Evolutionary conservation across 768 basidiomycete species (phyloP).

Genomic region (Antrodiella citrinella): DNA sequence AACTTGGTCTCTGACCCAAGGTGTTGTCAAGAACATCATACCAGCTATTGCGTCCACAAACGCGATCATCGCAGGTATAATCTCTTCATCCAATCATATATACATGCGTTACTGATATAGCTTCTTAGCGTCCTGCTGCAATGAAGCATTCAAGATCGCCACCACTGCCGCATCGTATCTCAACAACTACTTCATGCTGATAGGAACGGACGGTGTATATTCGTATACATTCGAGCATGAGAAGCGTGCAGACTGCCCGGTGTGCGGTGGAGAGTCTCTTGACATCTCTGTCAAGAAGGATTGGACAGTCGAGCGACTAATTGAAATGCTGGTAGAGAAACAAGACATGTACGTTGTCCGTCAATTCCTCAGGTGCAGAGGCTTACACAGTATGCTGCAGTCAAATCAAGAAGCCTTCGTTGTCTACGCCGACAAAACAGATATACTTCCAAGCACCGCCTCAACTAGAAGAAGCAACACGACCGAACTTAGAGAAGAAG

Average conservation of each 20-base stretch:
- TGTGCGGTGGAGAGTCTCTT: constrained; percentile 88
- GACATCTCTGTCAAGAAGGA: constrained; percentile 64
- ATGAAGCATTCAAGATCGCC: constrained; percentile 98
- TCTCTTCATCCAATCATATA: constrained; percentile 8
- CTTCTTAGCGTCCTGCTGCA: constrained; percentile 88
- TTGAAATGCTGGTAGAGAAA: constrained; percentile 79
- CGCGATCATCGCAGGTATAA: constrained; percentile 94
- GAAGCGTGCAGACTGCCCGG: constrained; percentile 87
- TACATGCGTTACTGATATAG: no score
- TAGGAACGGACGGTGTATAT: constrained; percentile 94
- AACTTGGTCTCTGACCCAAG: constrained; percentile 95
- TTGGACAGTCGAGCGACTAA: constrained; percentile 76
- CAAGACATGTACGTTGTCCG: constrained; percentile 73
- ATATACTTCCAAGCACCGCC: constrained; percentile 94
- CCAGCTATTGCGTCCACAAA: constrained; percentile 98
- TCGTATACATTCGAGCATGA: constrained; percentile 97
- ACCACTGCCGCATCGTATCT: constrained; percentile 91
- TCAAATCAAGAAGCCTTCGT: constrained; percentile 94
- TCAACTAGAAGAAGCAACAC: constrained; percentile 80
- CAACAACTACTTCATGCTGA: constrained; percentile 98
- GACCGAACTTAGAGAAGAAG: constrained; percentile 85
- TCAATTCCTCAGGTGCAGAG: neutral
- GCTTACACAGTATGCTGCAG: constrained; percentile 31
- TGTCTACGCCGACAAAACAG: constrained; percentile 66
- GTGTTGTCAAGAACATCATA: constrained; percentile 99